Evolutionary conservation across 2,329 filamentous ascomycete genomes (phyloP).

Genomic region (Ophiocordyceps robertsii): DNA sequence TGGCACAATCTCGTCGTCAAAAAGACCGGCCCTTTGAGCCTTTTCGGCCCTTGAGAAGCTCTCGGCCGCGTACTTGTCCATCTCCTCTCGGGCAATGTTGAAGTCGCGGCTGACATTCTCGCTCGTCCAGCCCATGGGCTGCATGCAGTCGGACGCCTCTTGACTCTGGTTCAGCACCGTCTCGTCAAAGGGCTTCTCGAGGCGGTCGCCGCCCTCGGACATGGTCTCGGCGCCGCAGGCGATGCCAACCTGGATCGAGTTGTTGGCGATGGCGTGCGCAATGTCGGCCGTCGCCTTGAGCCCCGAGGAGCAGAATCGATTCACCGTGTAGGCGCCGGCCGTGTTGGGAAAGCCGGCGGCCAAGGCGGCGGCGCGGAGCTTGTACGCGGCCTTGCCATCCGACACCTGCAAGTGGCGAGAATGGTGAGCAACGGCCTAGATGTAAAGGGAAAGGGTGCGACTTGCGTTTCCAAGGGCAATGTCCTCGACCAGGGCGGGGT

Average conservation of each 20-base stretch:
- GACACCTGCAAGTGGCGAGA: conserved; percentile 45
- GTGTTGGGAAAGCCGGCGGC: conserved; percentile 93
- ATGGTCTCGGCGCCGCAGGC: conserved; percentile 85
- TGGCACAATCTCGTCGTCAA: conserved; percentile 87
- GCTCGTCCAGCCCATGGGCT: conserved; percentile 95
- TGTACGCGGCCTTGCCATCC: conserved; percentile 79
- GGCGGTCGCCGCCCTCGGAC: conserved; percentile 57
- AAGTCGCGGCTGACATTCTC: conserved; percentile 95
- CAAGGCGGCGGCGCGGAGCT: conserved; percentile 74
- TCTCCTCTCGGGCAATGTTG: conserved; percentile 61
- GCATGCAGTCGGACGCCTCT: conserved; percentile 74
- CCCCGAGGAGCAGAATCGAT: conserved; percentile 95
- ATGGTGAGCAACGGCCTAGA: not conserved
- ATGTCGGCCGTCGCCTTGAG: conserved; percentile 94
- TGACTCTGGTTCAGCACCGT: conserved; percentile 58
- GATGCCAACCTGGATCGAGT: conserved; percentile 76
- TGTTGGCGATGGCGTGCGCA: conserved; percentile 68
- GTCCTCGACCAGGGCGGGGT: conserved; percentile 74
- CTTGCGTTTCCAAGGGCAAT: conserved; percentile 81
- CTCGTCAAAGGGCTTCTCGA: conserved; percentile 63
- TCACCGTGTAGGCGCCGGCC: conserved; percentile 64
- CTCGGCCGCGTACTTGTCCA: conserved; percentile 79
- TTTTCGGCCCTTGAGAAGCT: conserved; percentile 77
- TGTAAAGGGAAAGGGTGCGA: not conserved
- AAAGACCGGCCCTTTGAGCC: conserved; percentile 83